Percentiles rank a stretch among this genome's conserved stretches.
Conservation (phyloP, 805 yeast species). For the Candida oleophila region DNA sequence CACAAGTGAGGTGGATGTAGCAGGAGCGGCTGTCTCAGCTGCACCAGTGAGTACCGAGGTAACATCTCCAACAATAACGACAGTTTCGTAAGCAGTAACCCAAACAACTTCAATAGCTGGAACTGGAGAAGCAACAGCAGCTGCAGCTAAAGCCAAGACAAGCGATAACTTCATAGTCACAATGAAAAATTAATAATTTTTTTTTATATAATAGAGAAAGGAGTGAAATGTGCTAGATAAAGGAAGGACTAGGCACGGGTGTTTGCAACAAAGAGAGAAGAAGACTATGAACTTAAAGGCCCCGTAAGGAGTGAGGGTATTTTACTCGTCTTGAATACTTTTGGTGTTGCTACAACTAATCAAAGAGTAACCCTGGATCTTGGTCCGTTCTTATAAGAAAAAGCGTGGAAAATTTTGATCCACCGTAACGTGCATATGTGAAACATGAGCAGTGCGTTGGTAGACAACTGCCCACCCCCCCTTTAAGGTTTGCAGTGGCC, state of each 20-base stretch:
- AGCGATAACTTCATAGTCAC: conserved; percentile 17
- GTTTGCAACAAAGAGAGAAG: too few species aligned
- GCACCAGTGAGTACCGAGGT: conserved; percentile 3
- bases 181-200: not conserved
- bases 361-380: not conserved
- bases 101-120: conserved; percentile 25
- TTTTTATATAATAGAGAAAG: not conserved
- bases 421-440: not conserved
- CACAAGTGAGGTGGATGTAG: conserved; percentile 7
- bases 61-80: conserved; percentile 5
- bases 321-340: not conserved
- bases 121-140: conserved; percentile 22
- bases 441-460: not conserved
- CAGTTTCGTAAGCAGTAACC: conserved; percentile 23
- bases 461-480: not conserved
- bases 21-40: not conserved
- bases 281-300: not conserved
- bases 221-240: conserved; percentile 6
- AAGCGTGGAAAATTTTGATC: not conserved
- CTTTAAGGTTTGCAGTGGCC: not conserved
- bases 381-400: not conserved
- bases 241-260: conserved; percentile 5
- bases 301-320: conserved; percentile 1
- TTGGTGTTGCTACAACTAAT: not conserved
- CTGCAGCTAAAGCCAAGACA: conserved; percentile 15